Evolutionary conservation across 306 rosid genomes (phyloP), one percentile per base, ranked within the genome.

Genomic region (Malus orientalis): DNA sequence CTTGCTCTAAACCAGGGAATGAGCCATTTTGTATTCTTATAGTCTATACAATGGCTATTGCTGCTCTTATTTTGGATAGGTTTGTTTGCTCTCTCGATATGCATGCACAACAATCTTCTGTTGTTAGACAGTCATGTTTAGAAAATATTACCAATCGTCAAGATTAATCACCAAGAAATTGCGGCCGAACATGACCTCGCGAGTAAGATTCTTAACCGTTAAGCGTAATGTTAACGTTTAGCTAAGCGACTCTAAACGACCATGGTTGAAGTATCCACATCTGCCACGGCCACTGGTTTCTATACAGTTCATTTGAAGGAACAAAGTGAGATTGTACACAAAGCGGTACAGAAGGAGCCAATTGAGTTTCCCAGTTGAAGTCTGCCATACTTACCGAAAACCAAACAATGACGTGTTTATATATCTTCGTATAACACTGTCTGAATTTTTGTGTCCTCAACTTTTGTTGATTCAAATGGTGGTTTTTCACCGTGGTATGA

Each of bases 231-330:
- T 62, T 15, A 62, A 7, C 4, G 66, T 61, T 61, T 65, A 6
- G 11, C 45, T 16, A 51, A 32, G 8, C 22, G 7, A n/a, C 11
- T 23, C 13, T 49, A 29, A 5, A 7, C 14, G 55, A 40, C 45
- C 9, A 29, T 40, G 4, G n/a, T n/a, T 30, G 45, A 78, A 67
- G 36, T 60, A 13, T 2, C 82, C 76, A 32, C 86, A 32, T 45
- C 86, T 11, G 88, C 82, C 23, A 79, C 97, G 2, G 97, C 99
- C 74, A 95, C 97, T 7, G 99, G 97, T 76, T 95, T 92, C 91
- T 82, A 85, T 73, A 59, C 69, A 51, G 88, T 89, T 85, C 99
- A 95, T 81, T 88, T 89, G 20, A 92, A 91, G 84, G 99, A 95
- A 84, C 97, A 95, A 70, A 44, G 87, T 0, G 97, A 90, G 77